phyloP scores from a whole-genome alignment of 176 grass and related monocot species.

The Guadua angustifolia region DNA sequence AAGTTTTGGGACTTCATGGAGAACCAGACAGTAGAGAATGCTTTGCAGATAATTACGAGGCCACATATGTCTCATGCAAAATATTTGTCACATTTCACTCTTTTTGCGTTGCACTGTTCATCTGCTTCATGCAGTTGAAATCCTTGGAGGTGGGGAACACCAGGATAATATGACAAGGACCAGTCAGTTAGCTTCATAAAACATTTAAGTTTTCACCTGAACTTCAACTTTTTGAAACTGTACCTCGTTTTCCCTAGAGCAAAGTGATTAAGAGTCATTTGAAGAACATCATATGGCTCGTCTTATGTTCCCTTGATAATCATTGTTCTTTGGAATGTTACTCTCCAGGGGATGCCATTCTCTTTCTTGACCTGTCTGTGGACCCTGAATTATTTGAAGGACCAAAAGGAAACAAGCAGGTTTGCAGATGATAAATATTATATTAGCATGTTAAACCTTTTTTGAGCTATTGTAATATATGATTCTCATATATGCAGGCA shows the following conservation, averaged over 20 bases:
- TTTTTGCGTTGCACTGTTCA: neutral
- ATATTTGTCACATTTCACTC: neutral
- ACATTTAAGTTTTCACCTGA: slow-evolving; percentile 32
- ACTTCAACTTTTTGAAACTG: neutral
- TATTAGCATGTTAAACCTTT: slow-evolving; percentile 35
- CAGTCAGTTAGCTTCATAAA: slow-evolving; percentile 9
- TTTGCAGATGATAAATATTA: slow-evolving; percentile 47
- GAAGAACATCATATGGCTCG: neutral
- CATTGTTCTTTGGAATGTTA: slow-evolving; percentile 32
- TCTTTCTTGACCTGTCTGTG: slow-evolving; percentile 82
- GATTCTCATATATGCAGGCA: slow-evolving; percentile 51
- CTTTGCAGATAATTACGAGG: neutral
- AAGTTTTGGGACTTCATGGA: slow-evolving; percentile 2
- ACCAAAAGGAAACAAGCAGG: slow-evolving; percentile 87
- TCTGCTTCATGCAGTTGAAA: slow-evolving; percentile 22
- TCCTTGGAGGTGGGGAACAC: neutral
- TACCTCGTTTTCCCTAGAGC: neutral
- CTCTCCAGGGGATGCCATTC: slow-evolving; percentile 70
- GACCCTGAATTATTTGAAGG: slow-evolving; percentile 86
- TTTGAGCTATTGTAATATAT: slow-evolving; percentile 40
- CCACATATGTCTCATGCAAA: neutral
- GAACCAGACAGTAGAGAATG: neutral
- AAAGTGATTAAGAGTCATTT: neutral
- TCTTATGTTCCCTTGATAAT: slow-evolving; percentile 5
- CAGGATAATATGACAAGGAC: neutral